phyloP scores from a whole-genome alignment of 2,329 filamentous ascomycete species.

The Ilyonectria robusta region DNA sequence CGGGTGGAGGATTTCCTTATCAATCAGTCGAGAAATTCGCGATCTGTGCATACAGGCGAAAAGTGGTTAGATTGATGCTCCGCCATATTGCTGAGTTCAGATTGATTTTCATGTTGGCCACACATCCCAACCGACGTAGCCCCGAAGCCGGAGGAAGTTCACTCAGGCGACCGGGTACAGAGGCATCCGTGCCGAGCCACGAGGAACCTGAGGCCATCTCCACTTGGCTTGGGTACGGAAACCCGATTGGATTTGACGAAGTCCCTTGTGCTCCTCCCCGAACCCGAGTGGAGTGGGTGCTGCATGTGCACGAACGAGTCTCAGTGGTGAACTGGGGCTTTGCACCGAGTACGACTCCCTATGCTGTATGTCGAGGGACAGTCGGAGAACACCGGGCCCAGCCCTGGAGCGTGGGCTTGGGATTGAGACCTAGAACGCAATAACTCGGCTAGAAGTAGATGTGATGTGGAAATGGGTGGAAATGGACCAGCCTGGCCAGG shows the following conservation, averaged over 20 bases:
- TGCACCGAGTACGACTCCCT: neutral
- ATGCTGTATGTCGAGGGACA: neutral
- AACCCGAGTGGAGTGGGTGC: constrained; percentile 13
- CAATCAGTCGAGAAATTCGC: neutral
- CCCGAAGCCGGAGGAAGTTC: constrained; percentile 35
- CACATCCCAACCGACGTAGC: neutral
- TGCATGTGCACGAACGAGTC: constrained; percentile 3
- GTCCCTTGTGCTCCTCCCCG: constrained; percentile 16
- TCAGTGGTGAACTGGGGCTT: neutral
- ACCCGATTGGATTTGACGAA: constrained; percentile 12
- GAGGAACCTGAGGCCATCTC: constrained; percentile 25
- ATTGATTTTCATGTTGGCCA: constrained; percentile 2
- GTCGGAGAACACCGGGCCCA: neutral
- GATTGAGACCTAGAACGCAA: too few relatives aligned
- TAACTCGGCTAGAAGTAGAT: neutral
- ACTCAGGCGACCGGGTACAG: constrained; percentile 32
- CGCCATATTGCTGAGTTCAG: neutral
- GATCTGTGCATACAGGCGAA: neutral
- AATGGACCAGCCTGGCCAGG: neutral
- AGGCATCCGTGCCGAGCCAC: constrained; percentile 34
- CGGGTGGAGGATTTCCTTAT: constrained; percentile 1
- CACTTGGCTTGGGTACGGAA: constrained; percentile 18
- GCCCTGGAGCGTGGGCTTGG: too few relatives aligned
- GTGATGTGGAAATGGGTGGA: neutral
- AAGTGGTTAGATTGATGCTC: neutral